phyloP scores from a whole-genome alignment of 2,329 filamentous ascomycete species.

The Cladophialophora psammophila region DNA sequence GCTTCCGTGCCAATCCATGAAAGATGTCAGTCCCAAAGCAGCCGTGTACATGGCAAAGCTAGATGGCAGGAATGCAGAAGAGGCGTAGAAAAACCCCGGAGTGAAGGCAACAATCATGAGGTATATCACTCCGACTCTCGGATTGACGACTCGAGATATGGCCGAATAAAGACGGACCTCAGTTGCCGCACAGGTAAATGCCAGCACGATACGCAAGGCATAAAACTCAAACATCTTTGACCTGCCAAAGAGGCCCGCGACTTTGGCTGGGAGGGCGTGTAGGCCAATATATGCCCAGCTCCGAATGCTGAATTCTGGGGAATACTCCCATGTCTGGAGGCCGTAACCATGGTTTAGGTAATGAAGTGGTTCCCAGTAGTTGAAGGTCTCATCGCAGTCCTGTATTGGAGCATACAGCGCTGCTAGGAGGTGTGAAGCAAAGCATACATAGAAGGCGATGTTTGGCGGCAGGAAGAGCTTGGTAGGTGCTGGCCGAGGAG shows the following conservation, averaged over 20 bases:
- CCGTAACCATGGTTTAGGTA: constrained; percentile 93
- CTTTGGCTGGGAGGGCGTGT: constrained; percentile 75
- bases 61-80: constrained; percentile 84
- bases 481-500: constrained; percentile 48
- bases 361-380: constrained; percentile 98
- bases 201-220: constrained; percentile 77
- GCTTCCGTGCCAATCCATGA: constrained; percentile 86
- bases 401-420: constrained; percentile 89
- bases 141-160: constrained; percentile 77
- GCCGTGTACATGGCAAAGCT: constrained; percentile 96
- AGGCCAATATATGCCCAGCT: constrained; percentile 90
- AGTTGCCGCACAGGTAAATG: constrained; percentile 77
- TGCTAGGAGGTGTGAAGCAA: constrained; percentile 75
- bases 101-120: constrained; percentile 77
- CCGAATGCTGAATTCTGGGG: constrained; percentile 89
- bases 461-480: constrained; percentile 74
- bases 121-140: constrained; percentile 85
- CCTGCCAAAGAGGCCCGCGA: constrained; percentile 64
- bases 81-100: constrained; percentile 93
- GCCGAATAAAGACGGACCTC: constrained; percentile 83
- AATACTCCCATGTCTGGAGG: constrained; percentile 98
- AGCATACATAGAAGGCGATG: constrained; percentile 80
- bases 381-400: constrained; percentile 98
- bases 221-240: constrained; percentile 77
- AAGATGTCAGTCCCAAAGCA: constrained; percentile 84